Base-by-base conservation (phyloP, 352 stramenopile genomes). In the Pythium periplocum region DNA sequence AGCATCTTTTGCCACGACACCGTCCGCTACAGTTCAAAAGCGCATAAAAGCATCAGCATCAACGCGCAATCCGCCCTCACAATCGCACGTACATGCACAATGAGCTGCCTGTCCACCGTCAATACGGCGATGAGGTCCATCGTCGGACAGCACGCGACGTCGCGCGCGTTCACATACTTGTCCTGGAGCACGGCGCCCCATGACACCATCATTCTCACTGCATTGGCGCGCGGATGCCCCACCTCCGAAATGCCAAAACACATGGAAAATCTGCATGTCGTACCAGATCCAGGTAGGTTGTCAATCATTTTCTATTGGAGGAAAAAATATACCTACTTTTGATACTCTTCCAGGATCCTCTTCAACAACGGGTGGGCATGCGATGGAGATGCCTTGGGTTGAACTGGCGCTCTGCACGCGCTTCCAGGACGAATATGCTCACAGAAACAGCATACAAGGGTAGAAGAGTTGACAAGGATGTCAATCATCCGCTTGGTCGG, bases 111-210 rank as follows among this genome's bases (percentile, higher is more conserved):
- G 48, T 92, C 83, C 8, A 66, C 62, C 6, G 78, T 90, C 38
- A 92, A 55, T 10, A 91, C 57, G 2, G 81, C 83, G 33, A 93
- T 48, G 31, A 91, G 68, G 56, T 92, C 83, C 83, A 93, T 93
- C 6, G 75, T 83, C 8, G 83, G 77, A 32, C 83, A 90, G 48
- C 78, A 90, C 9, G 51, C 58, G 2, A 93, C 54, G 0, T 57
- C 59, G 11, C 66, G 51, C 10, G 80, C 79, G 45, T 62, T 66
- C 56, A 84, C 71, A 41, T 71, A 87, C 51, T 87, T 85, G 4
- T 90, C 80, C 55, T 90, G 80, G 46, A 93, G 67, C 66, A 82
- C 61, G 50, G 76, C 73, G 50, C 58, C 58, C 58, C 87, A 91
- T 48, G 69, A 64, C 40, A 8, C 8, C 11, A 41, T 26, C 53